Conservation (phyloP, 352 stramenopile genomes). For the Pilasporangium apinafurcum region DNA sequence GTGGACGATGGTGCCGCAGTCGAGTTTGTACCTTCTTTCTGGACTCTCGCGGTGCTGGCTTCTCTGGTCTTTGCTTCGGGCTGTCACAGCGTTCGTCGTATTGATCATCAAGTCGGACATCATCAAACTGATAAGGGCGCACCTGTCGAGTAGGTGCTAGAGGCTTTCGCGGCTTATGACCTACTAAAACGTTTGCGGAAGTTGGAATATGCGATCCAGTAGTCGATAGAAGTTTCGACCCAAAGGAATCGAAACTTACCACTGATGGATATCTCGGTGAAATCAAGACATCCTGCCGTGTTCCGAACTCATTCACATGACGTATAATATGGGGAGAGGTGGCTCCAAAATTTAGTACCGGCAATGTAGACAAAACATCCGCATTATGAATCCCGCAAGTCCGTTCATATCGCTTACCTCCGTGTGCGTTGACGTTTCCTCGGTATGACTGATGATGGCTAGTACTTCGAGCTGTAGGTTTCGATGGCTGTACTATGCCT, state of each 20-base stretch:
- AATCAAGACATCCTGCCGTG: conserved; percentile 43
- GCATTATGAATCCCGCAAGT: conserved; percentile 1
- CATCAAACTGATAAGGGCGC: conserved; percentile 6
- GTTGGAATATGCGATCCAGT: no score
- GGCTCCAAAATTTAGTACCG: no score
- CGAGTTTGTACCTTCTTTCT: not conserved
- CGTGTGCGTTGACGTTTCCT: not conserved
- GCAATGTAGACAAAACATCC: no score
- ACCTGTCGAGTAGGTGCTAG: no score
- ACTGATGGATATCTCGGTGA: conserved; percentile 45
- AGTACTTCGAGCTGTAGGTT: not conserved
- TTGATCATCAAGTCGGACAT: conserved; percentile 11
- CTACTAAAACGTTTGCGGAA: no score
- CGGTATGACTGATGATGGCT: no score
- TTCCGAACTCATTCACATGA: conserved; percentile 68
- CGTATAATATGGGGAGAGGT: conserved; percentile 34
- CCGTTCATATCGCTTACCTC: conserved; percentile 1
- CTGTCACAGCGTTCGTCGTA: conserved; percentile 22
- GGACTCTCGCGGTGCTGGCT: not conserved
- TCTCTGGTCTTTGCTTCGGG: conserved; percentile 1
- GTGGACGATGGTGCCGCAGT: no score
- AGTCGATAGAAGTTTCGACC: no score
- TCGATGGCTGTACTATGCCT: not conserved
- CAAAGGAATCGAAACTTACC: no score
- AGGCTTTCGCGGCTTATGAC: no score